phyloP scores from a whole-genome alignment of 2,329 filamentous ascomycete genomes.

The Plenodomus lindquistii region DNA sequence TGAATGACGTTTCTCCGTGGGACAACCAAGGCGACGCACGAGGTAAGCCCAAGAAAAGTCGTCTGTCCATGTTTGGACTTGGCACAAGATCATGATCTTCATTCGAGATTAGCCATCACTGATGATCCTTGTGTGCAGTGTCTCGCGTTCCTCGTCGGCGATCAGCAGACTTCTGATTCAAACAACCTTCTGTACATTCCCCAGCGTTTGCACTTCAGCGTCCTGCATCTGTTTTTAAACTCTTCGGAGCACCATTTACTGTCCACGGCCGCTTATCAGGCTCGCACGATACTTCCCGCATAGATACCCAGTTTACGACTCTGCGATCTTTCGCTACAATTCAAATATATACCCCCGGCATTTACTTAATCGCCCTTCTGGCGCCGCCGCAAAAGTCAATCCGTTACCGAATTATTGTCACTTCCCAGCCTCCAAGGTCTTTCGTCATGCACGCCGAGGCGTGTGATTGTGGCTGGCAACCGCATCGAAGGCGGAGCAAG shows the following conservation, averaged over 20 bases:
- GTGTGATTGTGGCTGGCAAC: too few species aligned
- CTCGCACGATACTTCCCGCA: conserved; percentile 2
- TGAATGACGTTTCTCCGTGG: conserved; percentile 40
- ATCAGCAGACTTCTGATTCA: neutral
- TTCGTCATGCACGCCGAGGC: too few species aligned
- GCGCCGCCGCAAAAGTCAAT: neutral
- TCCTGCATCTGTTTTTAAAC: conserved; percentile 1
- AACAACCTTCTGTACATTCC: neutral
- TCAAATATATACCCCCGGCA: neutral
- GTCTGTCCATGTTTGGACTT: conserved; percentile 29
- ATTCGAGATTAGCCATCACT: conserved; percentile 8
- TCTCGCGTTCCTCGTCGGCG: neutral
- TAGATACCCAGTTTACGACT: conserved; percentile 11
- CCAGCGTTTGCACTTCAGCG: conserved; percentile 1
- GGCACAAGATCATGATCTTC: conserved; percentile 7
- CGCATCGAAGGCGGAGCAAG: too few species aligned
- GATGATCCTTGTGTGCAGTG: neutral
- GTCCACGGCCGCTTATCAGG: conserved; percentile 3
- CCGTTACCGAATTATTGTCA: neutral
- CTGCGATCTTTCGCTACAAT: neutral
- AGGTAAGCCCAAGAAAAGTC: conserved; percentile 37
- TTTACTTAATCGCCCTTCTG: neutral
- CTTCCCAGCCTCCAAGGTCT: too few species aligned
- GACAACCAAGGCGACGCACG: conserved; percentile 17
- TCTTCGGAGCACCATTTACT: neutral